A percentile compares a stretch with the other conserved stretches of the same genome.
Conservation (phyloP, 331 rosid species). For the Acacia pycnantha region DNA sequence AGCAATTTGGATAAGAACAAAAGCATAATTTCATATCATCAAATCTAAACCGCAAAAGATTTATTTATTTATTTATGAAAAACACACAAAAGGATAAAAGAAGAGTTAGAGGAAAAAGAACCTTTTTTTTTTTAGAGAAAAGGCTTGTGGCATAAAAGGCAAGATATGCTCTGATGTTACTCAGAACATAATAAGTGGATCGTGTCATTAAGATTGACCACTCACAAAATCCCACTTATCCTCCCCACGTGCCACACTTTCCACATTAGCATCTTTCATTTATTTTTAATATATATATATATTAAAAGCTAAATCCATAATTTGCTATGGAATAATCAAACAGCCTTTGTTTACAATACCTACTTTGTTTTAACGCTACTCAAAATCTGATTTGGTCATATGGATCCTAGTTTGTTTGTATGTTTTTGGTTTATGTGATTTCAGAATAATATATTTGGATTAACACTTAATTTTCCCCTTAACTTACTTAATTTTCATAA, state of each 20-base stretch:
- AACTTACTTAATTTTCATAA: too few species aligned
- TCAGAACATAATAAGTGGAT: conserved; percentile 34
- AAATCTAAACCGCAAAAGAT: conserved; percentile 31
- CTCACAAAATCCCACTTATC: conserved; percentile 28
- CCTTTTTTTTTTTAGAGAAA: neutral
- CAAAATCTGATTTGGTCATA: neutral
- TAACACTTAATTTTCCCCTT: too few species aligned
- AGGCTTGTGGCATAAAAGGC: conserved; percentile 23
- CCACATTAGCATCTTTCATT: conserved; percentile 16
- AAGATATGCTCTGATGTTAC: conserved; percentile 35
- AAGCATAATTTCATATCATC: conserved; percentile 18
- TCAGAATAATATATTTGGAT: too few species aligned
- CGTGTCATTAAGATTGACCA: conserved; percentile 39
- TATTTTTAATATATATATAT: neutral
- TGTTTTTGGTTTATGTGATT: too few species aligned
- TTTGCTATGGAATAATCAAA: conserved; percentile 32
- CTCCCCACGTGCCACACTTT: conserved; percentile 26
- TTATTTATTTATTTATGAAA: neutral
- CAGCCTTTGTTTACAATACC: neutral
- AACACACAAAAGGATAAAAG: neutral
- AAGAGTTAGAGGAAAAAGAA: conserved; percentile 10
- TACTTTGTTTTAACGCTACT: neutral
- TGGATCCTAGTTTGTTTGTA: too few species aligned
- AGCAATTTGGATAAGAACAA: conserved; percentile 37
- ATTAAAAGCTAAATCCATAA: neutral